phyloP scores from a whole-genome alignment of 192 early-diverging fungal species.

The Coemansia sp. region DNA sequence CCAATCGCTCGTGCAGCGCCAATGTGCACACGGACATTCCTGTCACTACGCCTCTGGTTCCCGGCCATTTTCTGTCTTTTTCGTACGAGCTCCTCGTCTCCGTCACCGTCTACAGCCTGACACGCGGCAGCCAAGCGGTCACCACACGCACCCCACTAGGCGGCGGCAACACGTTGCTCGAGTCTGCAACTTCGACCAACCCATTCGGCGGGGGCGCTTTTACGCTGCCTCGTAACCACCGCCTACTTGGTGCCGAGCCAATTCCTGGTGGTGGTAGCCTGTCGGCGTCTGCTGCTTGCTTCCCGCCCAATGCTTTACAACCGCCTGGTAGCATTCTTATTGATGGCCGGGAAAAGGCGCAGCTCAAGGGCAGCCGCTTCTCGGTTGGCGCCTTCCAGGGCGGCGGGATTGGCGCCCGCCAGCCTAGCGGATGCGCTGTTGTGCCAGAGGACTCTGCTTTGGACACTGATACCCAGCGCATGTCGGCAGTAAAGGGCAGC shows the following conservation, averaged over 20 bases:
- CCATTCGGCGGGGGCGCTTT: not conserved
- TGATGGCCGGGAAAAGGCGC: conserved; percentile 19
- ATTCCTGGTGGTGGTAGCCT: conserved; percentile 5
- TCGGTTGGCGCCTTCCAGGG: conserved; percentile 35
- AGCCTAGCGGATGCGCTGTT: not conserved
- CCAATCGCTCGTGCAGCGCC: conserved; percentile 37
- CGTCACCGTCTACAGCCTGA: conserved; percentile 36
- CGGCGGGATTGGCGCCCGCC: conserved; percentile 1
- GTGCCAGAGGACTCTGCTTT: not conserved
- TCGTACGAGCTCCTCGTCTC: conserved; percentile 46
- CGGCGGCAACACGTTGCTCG: not conserved
- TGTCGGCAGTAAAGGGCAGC: conserved; percentile 8
- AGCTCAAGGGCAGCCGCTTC: conserved; percentile 25
- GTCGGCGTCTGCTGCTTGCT: conserved; percentile 30
- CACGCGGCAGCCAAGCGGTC: conserved; percentile 30
- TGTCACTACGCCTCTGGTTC: conserved; percentile 17
- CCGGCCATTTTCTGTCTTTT: conserved; percentile 45
- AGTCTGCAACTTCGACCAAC: conserved; percentile 17
- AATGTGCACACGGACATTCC: conserved; percentile 46
- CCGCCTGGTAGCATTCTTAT: conserved; percentile 7
- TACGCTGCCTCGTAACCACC: conserved; percentile 9
- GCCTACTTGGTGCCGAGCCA: conserved; percentile 14
- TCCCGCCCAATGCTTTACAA: conserved; percentile 17
- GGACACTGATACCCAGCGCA: not conserved
- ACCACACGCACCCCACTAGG: conserved; percentile 38